Evolutionary conservation across 106 monocot genomes (phyloP).

Genomic region (Agapanthus africanus): DNA sequence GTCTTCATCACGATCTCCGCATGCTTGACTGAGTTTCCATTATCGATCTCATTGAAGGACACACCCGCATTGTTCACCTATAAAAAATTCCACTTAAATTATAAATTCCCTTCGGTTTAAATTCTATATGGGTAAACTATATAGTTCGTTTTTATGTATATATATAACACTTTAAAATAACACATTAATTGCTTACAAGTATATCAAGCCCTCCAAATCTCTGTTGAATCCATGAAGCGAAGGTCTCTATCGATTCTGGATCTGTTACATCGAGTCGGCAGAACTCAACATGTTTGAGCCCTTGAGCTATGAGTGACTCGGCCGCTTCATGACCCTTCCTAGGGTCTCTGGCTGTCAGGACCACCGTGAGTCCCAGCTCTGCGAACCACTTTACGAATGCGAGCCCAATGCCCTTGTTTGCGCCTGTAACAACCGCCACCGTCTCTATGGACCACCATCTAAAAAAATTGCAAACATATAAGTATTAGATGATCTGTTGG

Average conservation of each 20-base stretch:
- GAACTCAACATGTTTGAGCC: slow-evolving; percentile 20
- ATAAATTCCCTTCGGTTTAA: not conserved
- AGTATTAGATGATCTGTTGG: too few species aligned
- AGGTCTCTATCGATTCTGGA: not conserved
- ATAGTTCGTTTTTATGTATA: too few species aligned
- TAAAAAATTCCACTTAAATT: not conserved
- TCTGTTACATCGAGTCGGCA: slow-evolving; percentile 40
- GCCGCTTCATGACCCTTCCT: slow-evolving; percentile 33
- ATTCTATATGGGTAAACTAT: not conserved
- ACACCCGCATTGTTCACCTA: slow-evolving; percentile 73
- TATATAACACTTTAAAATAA: not conserved
- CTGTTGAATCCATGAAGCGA: slow-evolving; percentile 20
- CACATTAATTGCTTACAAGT: slow-evolving; percentile 19
- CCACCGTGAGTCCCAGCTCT: slow-evolving; percentile 28
- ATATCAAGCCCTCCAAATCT: slow-evolving; percentile 48
- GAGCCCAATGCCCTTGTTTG: slow-evolving; percentile 62
- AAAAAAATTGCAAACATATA: too few species aligned
- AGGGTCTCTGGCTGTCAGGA: slow-evolving; percentile 47
- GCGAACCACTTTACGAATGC: slow-evolving; percentile 43
- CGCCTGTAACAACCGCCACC: slow-evolving; percentile 58
- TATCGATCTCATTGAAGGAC: slow-evolving; percentile 33
- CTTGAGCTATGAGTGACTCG: slow-evolving; percentile 14
- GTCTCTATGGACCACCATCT: slow-evolving; percentile 9
- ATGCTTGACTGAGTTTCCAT: slow-evolving; percentile 54
- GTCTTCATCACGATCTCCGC: slow-evolving; percentile 64